These are phyloP conservation scores for Candida maesae DNA, from an alignment of 805 yeast species.

Conservation along the genomic window DNA sequence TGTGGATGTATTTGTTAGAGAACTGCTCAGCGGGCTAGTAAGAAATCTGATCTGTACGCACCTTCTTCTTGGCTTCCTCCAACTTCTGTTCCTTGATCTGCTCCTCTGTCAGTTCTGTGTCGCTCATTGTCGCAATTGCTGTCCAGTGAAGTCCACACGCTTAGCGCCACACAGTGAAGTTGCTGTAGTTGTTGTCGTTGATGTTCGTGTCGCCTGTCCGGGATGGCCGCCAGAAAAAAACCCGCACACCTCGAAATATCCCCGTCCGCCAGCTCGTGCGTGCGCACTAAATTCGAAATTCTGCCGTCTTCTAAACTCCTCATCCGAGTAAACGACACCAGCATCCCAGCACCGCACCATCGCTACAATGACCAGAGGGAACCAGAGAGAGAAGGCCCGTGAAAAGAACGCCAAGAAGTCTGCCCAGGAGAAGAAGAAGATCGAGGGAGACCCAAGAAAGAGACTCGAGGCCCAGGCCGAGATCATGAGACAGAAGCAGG, in stretches of 20 bases:
- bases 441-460: slow-evolving; percentile 79
- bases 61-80: slow-evolving; percentile 70
- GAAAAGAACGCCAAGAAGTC: slow-evolving; percentile 82
- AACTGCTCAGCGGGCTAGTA: too few species aligned
- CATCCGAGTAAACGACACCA: background rate
- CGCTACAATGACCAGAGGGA: slow-evolving; percentile 84
- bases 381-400: slow-evolving; percentile 93
- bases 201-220: too few species aligned
- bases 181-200: too few species aligned
- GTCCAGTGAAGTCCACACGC: too few species aligned
- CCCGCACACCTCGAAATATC: slow-evolving; percentile 7
- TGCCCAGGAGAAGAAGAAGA: slow-evolving; percentile 59
- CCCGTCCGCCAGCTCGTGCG: background rate
- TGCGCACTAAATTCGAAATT: background rate
- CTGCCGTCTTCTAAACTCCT: background rate
- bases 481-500: slow-evolving; percentile 84
- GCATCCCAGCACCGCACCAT: background rate
- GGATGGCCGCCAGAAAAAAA: too few species aligned
- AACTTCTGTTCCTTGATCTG: slow-evolving; percentile 53
- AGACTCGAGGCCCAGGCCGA: slow-evolving; percentile 90
- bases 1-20: slow-evolving; percentile 14
- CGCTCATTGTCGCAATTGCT: slow-evolving; percentile 9
- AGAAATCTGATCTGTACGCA: too few species aligned
- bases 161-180: too few species aligned
- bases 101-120: slow-evolving; percentile 30